phyloP scores from a whole-genome alignment of 768 basidiomycete species.

The Solioccasus polychromus region DNA sequence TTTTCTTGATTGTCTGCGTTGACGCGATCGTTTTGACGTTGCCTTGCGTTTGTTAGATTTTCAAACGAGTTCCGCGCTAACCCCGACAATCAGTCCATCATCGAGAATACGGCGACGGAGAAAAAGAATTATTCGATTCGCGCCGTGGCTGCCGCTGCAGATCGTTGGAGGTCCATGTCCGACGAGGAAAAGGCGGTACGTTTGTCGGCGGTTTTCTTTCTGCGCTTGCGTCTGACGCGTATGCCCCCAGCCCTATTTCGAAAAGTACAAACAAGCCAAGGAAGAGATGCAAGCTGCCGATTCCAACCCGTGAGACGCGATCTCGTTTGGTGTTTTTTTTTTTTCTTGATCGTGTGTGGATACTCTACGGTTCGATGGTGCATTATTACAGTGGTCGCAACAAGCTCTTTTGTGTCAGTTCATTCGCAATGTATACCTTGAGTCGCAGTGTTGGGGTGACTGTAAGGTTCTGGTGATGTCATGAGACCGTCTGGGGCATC shows the following conservation, averaged over 20 bases:
- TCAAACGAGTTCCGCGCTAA: conserved; percentile 14
- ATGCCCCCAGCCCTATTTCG: conserved; percentile 19
- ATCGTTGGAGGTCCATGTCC: conserved; percentile 32
- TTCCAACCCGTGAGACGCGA: conserved; percentile 8
- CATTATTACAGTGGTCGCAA: conserved; percentile 10
- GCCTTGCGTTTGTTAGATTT: conserved; percentile 16
- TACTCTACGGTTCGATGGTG: too few relatives aligned
- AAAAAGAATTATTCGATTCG: conserved; percentile 1
- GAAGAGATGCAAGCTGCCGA: conserved; percentile 10
- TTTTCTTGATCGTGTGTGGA: too few relatives aligned
- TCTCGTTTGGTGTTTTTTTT: too few relatives aligned
- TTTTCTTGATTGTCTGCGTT: background rate
- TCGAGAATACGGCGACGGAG: conserved; percentile 4
- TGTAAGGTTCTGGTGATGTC: too few relatives aligned
- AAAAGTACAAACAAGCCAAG: conserved; percentile 14
- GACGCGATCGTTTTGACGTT: too few relatives aligned
- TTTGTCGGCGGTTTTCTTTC: background rate
- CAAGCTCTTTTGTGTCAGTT: too few relatives aligned
- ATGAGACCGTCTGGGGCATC: too few relatives aligned
- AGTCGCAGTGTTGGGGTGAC: too few relatives aligned
- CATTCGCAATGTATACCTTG: conserved; percentile 11
- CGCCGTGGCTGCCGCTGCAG: conserved; percentile 15
- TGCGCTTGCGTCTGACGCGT: background rate
- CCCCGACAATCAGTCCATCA: conserved; percentile 15
- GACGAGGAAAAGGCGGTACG: conserved; percentile 32